Evolutionary conservation across 1,139 yeast species (phyloP), one percentile per base, ranked within the genome.

Genomic region (Geotrichum macrosporum): DNA sequence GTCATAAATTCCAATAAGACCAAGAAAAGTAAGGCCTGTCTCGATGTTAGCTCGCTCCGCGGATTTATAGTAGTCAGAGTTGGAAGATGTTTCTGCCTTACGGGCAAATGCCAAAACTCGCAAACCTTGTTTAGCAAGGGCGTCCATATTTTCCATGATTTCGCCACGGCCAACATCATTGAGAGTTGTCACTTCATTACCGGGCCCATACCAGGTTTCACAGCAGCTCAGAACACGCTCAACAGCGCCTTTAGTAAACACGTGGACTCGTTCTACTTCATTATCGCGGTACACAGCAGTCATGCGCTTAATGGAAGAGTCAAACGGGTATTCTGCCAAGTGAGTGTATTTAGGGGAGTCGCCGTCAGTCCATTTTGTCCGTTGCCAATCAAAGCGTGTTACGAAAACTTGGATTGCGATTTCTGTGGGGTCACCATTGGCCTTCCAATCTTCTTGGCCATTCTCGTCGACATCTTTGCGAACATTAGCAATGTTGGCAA

Each of bases 1-100:
- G 67, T 92, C 97, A 57, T 86, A 86, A 94, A 92, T 87, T 48
- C 96, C 97, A 55, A 86, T 73, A 40, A 92, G 68, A 5, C 98
- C 98, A 57, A 86, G 76, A 60, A 89, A 88, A 2, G n/a, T n/a
- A n/a, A n/a, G n/a, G n/a, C n/a, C n/a, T n/a, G n/a, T n/a, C n/a
- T n/a, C n/a, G n/a, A n/a, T n/a, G n/a, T n/a, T n/a, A n/a, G 77
- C 72, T 58, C 89, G 71, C 38, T 78, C 81, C 3, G 71, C 59
- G 21, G 85, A 46, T 26, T 53, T 60, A 35, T 43, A 67, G 24
- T 62, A 65, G 12, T 62, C 64, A 34, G 57, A 60, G 13, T 68
- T 72, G 50, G 66, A 65, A 5, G 57, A 56, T 1, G 69, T 58
- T 24, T 71, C 65, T 10, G 67, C 55, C 41, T 71, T 75, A 54